A percentile compares a stretch with the other conserved stretches of the same genome.
These are phyloP conservation scores for Kazachstania africana DNA, from an alignment of 805 yeast species.

Conservation along the genomic window DNA sequence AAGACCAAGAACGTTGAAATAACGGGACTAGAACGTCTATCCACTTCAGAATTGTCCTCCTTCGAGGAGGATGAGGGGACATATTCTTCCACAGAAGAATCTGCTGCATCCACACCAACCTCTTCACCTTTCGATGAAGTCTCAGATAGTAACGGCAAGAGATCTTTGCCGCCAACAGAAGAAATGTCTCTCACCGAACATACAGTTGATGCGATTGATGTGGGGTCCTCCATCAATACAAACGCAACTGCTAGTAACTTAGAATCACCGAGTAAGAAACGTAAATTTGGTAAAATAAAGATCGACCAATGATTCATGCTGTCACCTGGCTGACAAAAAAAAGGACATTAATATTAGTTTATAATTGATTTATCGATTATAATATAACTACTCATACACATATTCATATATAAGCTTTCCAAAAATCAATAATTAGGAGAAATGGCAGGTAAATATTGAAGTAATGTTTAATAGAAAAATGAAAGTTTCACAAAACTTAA, in stretches of 20 bases:
- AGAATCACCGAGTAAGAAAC: slow-evolving; percentile 1
- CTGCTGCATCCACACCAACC: no score
- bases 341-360: no score
- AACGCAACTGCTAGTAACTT: not conserved
- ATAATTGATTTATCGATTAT: no score
- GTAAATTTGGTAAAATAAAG: slow-evolving; percentile 2
- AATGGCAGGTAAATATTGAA: not conserved
- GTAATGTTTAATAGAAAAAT: not conserved
- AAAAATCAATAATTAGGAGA: no score
- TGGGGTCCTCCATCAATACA: not conserved
- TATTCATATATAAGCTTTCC: no score
- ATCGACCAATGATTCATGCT: not conserved
- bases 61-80: not conserved
- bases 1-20: not conserved
- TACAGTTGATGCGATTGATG: no score
- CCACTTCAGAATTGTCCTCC: not conserved
- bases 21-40: not conserved
- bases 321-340: no score
- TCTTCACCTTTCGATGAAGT: no score
- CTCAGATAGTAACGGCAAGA: no score
- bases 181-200: not conserved
- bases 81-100: not conserved
- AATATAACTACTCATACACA: no score
- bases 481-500: not conserved
- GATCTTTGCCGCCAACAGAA: not conserved